Percentiles rank a stretch among this genome's conserved stretches.
These are phyloP conservation scores for Apiospora saccharicola DNA, from an alignment of 2,329 filamentous ascomycete genomes.

Conservation along the genomic window DNA sequence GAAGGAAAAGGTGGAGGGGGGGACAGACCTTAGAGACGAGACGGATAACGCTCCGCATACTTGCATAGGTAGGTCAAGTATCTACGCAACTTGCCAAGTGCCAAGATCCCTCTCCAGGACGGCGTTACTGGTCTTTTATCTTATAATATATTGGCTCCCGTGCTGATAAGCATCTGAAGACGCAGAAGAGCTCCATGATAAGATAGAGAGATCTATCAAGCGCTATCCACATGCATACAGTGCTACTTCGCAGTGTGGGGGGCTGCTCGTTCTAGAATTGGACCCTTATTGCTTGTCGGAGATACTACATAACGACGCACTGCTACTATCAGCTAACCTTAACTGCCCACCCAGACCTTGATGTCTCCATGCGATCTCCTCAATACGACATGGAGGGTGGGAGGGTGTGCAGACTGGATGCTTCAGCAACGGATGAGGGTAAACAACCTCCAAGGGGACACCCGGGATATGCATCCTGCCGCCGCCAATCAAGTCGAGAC, in stretches of 20 bases:
- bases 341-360: too few relatives aligned
- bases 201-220: not conserved
- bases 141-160: not conserved
- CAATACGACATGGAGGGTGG: not conserved
- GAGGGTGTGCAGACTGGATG: not conserved
- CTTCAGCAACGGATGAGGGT: not conserved
- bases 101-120: not conserved
- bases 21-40: not conserved
- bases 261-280: not conserved
- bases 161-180: constrained; percentile 8
- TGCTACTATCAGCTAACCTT: constrained; percentile 5
- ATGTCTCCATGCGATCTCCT: not conserved
- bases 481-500: constrained; percentile 18
- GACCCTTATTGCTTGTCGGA: constrained; percentile 7
- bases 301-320: not conserved
- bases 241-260: constrained; percentile 10
- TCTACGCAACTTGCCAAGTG: not conserved
- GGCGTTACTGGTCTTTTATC: not conserved
- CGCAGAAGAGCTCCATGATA: not conserved
- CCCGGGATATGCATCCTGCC: not conserved
- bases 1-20: not conserved
- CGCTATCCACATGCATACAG: constrained; percentile 2
- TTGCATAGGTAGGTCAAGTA: not conserved
- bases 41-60: constrained; percentile 15
- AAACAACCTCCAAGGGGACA: not conserved